Base-by-base conservation (phyloP, 495 filamentous ascomycete genomes). In the Bacidia gigantensis region DNA sequence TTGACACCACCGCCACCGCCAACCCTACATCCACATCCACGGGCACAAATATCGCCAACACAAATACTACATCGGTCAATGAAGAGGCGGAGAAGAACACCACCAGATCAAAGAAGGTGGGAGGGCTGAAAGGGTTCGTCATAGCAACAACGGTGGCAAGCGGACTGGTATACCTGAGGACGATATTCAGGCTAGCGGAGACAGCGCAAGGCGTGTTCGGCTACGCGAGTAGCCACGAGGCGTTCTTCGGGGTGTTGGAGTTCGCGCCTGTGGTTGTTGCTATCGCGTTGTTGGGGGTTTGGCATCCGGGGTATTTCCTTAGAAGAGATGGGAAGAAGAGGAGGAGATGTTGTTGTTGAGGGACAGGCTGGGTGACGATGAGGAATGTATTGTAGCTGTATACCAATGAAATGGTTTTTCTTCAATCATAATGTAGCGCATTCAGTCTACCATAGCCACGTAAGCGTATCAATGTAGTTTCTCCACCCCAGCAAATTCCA, bases 121-220 rank as follows among this genome's bases (percentile, higher is more conserved):
- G 25, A 2, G 47, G 47, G 25, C 21, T 50, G 47, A 38, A 21
- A 26, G 47, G 18, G 47, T 38, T 18, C 9, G 24, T 35, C 25
- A 26, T 3, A n/a, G 10, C 17, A 5, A 48, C 18, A 22, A n/a
- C 65, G 2, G 46, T 62, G 3, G 67, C 70, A 12, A 70, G 70
- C 2, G 23, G 78, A 23, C 60, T 77, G 54, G 60, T 80, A 1
- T 78, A 73, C 60, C 48, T 79, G 53, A 57, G 77, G 20, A 78
- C 73, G 2, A 62, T 62, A 24, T 79, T 79, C 51, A 64, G 76
- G 54, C 61, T 80, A 40, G 74, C 73, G 5, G 76, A 79, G 64
- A 77, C 74, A 1, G 67, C 71, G 0, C 58, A 78, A 58, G 74
- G 77, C 0, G 56, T 79, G 0, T 59, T 59, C 39, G 64, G 68